Percentiles rank a stretch among this genome's conserved stretches.
These are phyloP conservation scores for Lactarius hatsudake DNA, from an alignment of 768 basidiomycete genomes.

Conservation along the genomic window DNA sequence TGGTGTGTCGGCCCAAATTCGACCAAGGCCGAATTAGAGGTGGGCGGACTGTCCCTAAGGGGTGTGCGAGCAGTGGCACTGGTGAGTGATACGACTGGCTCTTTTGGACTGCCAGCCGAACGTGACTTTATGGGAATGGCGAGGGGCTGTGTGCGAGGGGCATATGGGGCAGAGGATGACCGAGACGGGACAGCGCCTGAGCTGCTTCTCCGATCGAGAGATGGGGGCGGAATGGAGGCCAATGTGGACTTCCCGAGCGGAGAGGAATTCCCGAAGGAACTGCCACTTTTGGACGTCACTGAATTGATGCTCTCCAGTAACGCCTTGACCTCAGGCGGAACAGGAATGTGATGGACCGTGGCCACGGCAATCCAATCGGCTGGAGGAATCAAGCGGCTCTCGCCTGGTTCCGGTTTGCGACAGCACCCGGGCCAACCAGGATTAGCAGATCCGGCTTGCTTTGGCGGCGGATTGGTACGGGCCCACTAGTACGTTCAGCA, in stretches of 20 bases:
- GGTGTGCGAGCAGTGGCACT: conserved; percentile 43
- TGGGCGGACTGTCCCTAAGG: conserved; percentile 41
- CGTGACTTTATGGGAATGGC: conserved; percentile 47
- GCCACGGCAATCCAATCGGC: conserved; percentile 83
- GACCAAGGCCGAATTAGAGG: conserved; percentile 45
- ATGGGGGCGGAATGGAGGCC: conserved; percentile 29
- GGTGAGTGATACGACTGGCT: conserved; percentile 39
- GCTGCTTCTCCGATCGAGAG: conserved; percentile 27
- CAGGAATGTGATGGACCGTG: conserved; percentile 67
- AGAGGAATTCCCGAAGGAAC: conserved; percentile 25
- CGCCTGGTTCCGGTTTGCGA: conserved; percentile 61
- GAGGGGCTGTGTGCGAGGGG: conserved; percentile 28
- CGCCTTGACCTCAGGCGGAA: conserved; percentile 70
- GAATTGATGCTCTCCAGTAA: conserved; percentile 49
- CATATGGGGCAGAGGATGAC: conserved; percentile 23
- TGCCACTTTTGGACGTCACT: conserved; percentile 36
- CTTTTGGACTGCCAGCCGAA: conserved; percentile 53
- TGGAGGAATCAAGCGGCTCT: conserved; percentile 60
- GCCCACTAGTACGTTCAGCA: conserved; percentile 59
- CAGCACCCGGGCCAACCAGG: conserved; percentile 89
- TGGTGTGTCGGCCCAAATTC: conserved; percentile 46
- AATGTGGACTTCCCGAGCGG: conserved; percentile 12
- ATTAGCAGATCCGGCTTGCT: conserved; percentile 58
- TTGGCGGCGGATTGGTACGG: conserved; percentile 51
- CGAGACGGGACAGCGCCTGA: conserved; percentile 29